Base-by-base conservation (phyloP, 2,329 filamentous ascomycete species). In the Thermochaetoides dissita region DNA sequence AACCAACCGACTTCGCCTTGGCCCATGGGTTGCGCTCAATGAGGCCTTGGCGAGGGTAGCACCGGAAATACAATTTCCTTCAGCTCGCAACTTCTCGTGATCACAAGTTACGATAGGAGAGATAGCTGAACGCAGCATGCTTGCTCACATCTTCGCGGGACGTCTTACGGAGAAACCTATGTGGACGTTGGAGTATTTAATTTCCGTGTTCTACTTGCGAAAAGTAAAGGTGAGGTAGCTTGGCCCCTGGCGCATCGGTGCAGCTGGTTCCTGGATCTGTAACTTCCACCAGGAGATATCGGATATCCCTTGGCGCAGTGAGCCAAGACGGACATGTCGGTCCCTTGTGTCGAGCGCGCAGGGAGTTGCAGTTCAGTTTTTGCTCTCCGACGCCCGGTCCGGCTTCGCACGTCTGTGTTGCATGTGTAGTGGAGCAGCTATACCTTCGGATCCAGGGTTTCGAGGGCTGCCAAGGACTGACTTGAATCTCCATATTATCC, bases 301-400 rank as follows among this genome's bases (percentile, higher is more conserved):
- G 39, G 36, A 36, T 36, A 42, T 48, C 41, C 38, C 17, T 36
- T 41, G 40, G n/a, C 34, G 36, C 36, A 39, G 37, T 11, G 33
- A 38, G 49, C 49, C 49, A 49, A 49, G 50, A 43, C 42, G 40
- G 44, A 46, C 40, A 48, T 47, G 47, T 43, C 45, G 33, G 39
- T 38, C 36, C 36, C 12, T 37, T 28, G 30, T 28, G 32, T 32
- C 10, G 31, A n/a, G n/a, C 38, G 9, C 34, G 36, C 17, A 37
- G 10, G 31, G 35, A 28, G 34, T 39, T 39, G 39, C 17, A 24
- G 17, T 24, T n/a, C n/a, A n/a, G n/a, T n/a, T n/a, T 34, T 34
- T 31, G 33, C 30, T 42, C 49, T 50, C 49, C 46, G 49, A 50
- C 41, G 37, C 46, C 49, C 46, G 49, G 49, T 11, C 46, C 46